phyloP scores from a whole-genome alignment of 2,329 filamentous ascomycete species.

The Fusarium chlamydosporum region DNA sequence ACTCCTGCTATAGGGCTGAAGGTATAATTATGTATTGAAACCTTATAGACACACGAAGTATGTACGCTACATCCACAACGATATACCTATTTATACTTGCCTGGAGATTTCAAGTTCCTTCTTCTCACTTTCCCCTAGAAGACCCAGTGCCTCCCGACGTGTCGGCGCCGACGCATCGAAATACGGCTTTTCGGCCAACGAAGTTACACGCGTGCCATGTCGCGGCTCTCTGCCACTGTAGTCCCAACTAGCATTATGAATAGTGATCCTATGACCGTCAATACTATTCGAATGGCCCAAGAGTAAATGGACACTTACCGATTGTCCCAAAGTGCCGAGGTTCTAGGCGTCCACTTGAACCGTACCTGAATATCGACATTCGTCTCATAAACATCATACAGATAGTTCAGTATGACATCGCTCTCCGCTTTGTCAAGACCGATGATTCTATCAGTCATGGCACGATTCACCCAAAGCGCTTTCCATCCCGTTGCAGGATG shows the following conservation, averaged over 20 bases:
- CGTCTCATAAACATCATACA: conserved; percentile 77
- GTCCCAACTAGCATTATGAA: conserved; percentile 82
- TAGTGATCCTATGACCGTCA: conserved; percentile 69
- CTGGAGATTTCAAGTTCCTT: conserved; percentile 44
- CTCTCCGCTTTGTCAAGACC: conserved; percentile 78
- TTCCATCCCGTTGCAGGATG: conserved; percentile 84
- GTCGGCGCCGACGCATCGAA: conserved; percentile 76
- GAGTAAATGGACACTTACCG: conserved; percentile 57
- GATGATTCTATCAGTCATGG: conserved; percentile 77
- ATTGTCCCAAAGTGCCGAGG: conserved; percentile 80
- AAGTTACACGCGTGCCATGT: conserved; percentile 79
- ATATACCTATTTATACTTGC: not conserved
- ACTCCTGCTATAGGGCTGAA: too few relatives aligned
- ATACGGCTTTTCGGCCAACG: conserved; percentile 78
- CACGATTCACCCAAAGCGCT: conserved; percentile 77
- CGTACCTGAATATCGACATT: conserved; percentile 80
- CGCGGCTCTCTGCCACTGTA: conserved; percentile 76
- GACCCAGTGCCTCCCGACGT: conserved; percentile 74
- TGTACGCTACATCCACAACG: not conserved
- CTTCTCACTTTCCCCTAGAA: conserved; percentile 70
- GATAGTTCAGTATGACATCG: conserved; percentile 75
- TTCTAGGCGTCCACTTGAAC: conserved; percentile 77
- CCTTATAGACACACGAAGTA: too few relatives aligned
- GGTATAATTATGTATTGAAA: too few relatives aligned
- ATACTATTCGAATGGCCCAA: not conserved